phyloP scores from a whole-genome alignment of 176 grass and related monocot genomes.

The Elaeis guineensis region DNA sequence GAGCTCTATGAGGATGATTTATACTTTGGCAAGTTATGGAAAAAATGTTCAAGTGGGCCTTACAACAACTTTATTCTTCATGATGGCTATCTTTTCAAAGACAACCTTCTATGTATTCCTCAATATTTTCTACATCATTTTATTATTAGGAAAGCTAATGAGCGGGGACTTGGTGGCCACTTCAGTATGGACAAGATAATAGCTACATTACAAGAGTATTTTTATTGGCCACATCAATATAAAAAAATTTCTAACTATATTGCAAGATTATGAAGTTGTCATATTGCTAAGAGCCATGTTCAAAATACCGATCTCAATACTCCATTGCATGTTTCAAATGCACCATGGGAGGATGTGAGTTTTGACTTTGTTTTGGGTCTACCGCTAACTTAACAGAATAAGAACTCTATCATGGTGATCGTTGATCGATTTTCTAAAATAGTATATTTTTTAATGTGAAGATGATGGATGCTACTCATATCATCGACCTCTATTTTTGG shows the following conservation, averaged over 20 bases:
- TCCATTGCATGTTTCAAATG: neutral
- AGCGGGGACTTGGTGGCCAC: neutral
- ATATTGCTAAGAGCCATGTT: constrained; percentile 3
- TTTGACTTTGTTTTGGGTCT: neutral
- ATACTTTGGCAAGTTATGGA: no score
- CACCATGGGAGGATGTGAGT: neutral
- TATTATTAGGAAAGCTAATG: neutral
- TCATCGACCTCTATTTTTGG: neutral
- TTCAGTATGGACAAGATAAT: no score
- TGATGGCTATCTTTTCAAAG: no score
- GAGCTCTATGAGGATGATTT: no score
- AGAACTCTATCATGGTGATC: neutral
- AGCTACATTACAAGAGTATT: neutral
- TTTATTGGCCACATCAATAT: neutral
- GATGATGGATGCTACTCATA: neutral
- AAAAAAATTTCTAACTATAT: neutral
- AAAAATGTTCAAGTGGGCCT: no score
- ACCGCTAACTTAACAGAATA: neutral
- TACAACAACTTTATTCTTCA: no score
- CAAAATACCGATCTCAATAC: neutral
- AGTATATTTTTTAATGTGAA: no score
- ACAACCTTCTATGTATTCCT: no score
- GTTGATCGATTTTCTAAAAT: neutral
- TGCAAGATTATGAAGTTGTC: neutral
- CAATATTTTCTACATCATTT: no score